These are phyloP conservation scores for Linum trigynum DNA, from an alignment of 345 rosid species.

Conservation along the genomic window DNA sequence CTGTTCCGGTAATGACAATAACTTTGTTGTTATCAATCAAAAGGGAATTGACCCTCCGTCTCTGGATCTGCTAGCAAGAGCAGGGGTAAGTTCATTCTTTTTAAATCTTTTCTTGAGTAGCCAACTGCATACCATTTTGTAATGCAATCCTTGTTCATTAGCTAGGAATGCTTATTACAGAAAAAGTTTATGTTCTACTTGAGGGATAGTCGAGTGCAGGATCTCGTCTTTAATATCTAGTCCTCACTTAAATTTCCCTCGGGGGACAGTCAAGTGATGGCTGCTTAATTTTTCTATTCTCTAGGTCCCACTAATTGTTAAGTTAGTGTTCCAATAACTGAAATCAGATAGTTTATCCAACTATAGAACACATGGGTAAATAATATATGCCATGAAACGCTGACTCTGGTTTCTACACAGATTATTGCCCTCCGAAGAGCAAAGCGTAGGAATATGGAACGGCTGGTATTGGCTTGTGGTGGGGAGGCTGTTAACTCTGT, in stretches of 20 bases:
- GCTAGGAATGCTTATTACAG: no score
- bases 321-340: no score
- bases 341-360: no score
- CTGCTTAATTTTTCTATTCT: no score
- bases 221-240: no score
- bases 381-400: not conserved
- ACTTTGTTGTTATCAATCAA: constrained; percentile 81
- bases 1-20: constrained; percentile 68
- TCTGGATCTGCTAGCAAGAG: constrained; percentile 84
- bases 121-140: not conserved
- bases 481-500: constrained; percentile 96
- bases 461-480: constrained; percentile 88
- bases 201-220: no score
- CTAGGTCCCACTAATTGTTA: no score
- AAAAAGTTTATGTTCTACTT: no score
- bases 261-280: no score
- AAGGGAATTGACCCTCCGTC: constrained; percentile 99
- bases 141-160: no score
- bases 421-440: constrained; percentile 96
- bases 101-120: not conserved
- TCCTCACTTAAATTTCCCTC: no score
- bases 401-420: constrained; percentile 28
- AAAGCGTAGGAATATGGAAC: constrained; percentile 98
- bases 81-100: constrained; percentile 58
- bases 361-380: not conserved